Evolutionary conservation across 306 rosid species (phyloP).

Genomic region (Vicia sativa): DNA sequence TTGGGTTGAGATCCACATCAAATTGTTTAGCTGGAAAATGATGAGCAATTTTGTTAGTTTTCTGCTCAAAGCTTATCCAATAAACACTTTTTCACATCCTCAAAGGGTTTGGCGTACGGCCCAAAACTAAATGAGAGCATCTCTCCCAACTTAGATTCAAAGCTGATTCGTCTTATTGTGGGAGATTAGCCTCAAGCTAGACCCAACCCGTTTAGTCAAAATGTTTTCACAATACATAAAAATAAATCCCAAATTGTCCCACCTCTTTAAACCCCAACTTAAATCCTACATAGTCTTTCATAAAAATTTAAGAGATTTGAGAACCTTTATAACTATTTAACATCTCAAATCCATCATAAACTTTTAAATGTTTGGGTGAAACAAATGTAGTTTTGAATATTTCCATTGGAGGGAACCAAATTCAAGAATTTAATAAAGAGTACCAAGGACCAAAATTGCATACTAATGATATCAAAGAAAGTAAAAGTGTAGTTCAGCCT

Average conservation of each 20-base stretch:
- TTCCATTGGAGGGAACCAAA: neutral
- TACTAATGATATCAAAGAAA: neutral
- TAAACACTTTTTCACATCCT: too few species aligned
- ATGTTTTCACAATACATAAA: neutral
- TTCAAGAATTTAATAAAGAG: neutral
- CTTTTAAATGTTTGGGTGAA: neutral
- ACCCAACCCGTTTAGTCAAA: neutral
- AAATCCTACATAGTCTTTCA: too few species aligned
- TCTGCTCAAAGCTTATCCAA: neutral
- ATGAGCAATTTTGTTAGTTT: conserved; percentile 31
- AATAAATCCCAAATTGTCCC: neutral
- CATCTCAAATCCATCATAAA: conserved; percentile 7
- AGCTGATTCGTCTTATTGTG: neutral
- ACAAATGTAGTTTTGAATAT: neutral
- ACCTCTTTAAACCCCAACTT: neutral
- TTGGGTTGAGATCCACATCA: conserved; percentile 67
- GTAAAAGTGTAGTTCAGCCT: neutral
- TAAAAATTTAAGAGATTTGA: too few species aligned
- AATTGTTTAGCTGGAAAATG: conserved; percentile 65
- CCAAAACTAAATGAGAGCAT: neutral
- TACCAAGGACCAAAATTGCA: neutral
- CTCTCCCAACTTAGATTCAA: neutral
- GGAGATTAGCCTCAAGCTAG: neutral
- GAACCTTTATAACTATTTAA: neutral
- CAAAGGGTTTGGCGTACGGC: neutral